A percentile compares a stretch with the other conserved stretches of the same genome.
These are phyloP conservation scores for Ceraceosorus guamensis DNA, from an alignment of 1,284 basidiomycete species.

Conservation along the genomic window DNA sequence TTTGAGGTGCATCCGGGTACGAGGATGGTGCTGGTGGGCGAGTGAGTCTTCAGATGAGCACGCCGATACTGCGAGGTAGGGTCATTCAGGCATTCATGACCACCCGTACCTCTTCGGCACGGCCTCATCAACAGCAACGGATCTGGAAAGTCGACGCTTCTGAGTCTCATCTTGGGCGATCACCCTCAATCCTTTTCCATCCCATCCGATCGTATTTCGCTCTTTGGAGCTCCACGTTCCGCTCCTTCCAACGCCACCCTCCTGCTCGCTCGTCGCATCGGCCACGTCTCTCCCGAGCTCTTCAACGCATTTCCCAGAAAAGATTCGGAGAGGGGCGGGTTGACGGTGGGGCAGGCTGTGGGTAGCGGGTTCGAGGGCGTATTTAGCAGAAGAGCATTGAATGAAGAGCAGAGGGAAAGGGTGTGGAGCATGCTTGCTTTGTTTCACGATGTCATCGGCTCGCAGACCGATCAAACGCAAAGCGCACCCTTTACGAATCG, in stretches of 20 bases:
- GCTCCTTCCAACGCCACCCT: constrained; percentile 32
- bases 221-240: constrained; percentile 33
- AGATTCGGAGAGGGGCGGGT: constrained; percentile 23
- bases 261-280: constrained; percentile 47
- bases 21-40: constrained; percentile 47
- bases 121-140: no score
- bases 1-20: constrained; percentile 23
- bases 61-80: background rate
- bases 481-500: background rate
- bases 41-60: constrained; percentile 4
- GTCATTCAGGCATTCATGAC: background rate
- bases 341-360: constrained; percentile 34
- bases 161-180: constrained; percentile 85
- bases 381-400: constrained; percentile 21
- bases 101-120: no score
- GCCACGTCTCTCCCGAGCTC: constrained; percentile 80
- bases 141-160: constrained; percentile 87
- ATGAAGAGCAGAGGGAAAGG: constrained; percentile 12
- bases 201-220: constrained; percentile 29
- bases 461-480: background rate
- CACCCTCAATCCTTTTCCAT: constrained; percentile 82
- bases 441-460: constrained; percentile 31
- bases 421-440: constrained; percentile 14
- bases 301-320: constrained; percentile 72
- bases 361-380: constrained; percentile 40